Evolutionary conservation across 2,329 filamentous ascomycete species (phyloP).

Genomic region (Sclerotinia subarctica): DNA sequence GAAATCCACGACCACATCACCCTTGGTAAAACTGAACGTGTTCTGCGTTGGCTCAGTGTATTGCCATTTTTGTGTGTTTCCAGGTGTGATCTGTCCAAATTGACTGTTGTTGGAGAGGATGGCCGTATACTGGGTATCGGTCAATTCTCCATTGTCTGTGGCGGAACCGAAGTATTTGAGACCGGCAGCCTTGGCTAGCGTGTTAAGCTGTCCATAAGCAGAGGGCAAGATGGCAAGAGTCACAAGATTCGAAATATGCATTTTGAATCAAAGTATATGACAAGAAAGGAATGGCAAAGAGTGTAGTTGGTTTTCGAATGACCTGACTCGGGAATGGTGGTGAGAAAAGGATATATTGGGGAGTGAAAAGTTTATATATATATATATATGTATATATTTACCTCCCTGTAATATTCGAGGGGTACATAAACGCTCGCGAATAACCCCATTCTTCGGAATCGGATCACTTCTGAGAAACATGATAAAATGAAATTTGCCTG

Average conservation of each 20-base stretch:
- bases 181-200: constrained; percentile 54
- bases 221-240: constrained; percentile 22
- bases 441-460: background rate
- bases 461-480: background rate
- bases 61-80: constrained; percentile 64
- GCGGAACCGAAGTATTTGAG: constrained; percentile 54
- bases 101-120: constrained; percentile 55
- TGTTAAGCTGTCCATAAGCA: constrained; percentile 25
- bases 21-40: constrained; percentile 55
- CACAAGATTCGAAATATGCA: constrained; percentile 21
- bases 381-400: constrained; percentile 11
- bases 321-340: constrained; percentile 6
- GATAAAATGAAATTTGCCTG: constrained; percentile 15
- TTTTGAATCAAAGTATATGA: constrained; percentile 8
- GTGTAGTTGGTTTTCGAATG: constrained; percentile 7
- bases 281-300: background rate
- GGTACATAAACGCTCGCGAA: background rate
- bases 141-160: constrained; percentile 54
- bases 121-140: constrained; percentile 48
- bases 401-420: background rate
- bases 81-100: constrained; percentile 64
- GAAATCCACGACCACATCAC: constrained; percentile 52
- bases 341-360: background rate
- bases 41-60: constrained; percentile 55
- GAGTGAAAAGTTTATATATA: constrained; percentile 3